phyloP scores from a whole-genome alignment of 2,329 filamentous ascomycete genomes.

The Aspergillus quadricinctus region DNA sequence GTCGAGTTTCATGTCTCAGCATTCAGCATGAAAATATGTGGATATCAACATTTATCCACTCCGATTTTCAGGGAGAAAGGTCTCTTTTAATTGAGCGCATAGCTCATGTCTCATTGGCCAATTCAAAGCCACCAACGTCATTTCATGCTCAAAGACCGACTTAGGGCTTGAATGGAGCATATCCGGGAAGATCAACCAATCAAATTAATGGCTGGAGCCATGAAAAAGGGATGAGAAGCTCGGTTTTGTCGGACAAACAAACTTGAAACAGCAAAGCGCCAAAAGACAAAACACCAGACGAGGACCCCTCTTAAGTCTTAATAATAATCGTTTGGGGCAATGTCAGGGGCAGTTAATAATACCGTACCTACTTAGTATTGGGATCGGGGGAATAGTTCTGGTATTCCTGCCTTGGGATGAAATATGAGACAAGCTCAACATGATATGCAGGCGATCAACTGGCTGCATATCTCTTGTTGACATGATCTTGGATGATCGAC shows the following conservation, averaged over 20 bases:
- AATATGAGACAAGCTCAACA: background rate
- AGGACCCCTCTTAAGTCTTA: no score
- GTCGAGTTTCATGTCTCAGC: background rate
- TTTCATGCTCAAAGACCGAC: background rate
- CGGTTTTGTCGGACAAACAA: slow-evolving; percentile 4
- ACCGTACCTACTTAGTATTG: background rate
- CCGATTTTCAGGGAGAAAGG: background rate
- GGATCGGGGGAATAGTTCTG: no score
- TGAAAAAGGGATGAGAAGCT: background rate
- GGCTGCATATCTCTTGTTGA: background rate
- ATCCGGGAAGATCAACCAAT: background rate
- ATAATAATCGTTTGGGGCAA: no score
- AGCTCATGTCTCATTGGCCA: background rate
- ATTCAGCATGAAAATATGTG: background rate
- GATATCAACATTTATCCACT: background rate
- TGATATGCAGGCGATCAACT: background rate
- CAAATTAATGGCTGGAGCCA: background rate
- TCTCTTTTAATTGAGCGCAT: background rate
- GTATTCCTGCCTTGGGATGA: background rate
- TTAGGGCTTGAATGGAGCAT: background rate
- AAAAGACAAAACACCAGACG: background rate
- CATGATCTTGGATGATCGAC: background rate
- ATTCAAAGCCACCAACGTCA: background rate
- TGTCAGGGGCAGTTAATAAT: background rate
- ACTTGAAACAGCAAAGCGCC: slow-evolving; percentile 13